Evolutionary conservation across 371 early-diverging fungal genomes (phyloP).

Genomic region (Nematocida sp.): DNA sequence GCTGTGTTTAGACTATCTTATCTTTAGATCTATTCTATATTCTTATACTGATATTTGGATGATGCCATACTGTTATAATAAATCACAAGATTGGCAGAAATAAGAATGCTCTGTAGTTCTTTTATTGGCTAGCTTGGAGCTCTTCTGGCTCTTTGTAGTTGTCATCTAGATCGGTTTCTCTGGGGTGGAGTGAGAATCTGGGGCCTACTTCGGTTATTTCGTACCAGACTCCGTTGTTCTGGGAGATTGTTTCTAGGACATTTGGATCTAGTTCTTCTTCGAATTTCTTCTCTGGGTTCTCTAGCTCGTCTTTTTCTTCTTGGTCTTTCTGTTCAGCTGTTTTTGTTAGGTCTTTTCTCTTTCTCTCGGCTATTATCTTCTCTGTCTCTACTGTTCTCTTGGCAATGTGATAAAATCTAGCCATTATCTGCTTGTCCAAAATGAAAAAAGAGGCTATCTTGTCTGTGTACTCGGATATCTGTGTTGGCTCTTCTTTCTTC

Average conservation of each 20-base stretch:
- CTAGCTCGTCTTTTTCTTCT: conserved; percentile 18
- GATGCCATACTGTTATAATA: too few species aligned
- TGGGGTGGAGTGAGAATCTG: conserved; percentile 46
- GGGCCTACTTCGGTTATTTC: conserved; percentile 40
- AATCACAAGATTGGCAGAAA: too few species aligned
- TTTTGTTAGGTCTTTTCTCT: conserved; percentile 9
- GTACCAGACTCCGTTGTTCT: conserved; percentile 37
- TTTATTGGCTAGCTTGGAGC: background rate
- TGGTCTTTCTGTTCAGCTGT: conserved; percentile 10
- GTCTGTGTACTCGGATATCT: conserved; percentile 15
- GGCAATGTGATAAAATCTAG: conserved; percentile 48
- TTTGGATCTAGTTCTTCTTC: conserved; percentile 50
- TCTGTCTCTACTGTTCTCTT: conserved; percentile 46
- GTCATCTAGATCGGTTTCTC: conserved; percentile 46
- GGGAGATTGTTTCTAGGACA: conserved; percentile 7
- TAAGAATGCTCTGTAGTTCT: background rate
- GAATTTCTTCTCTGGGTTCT: conserved; percentile 27
- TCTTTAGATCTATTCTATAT: too few species aligned
- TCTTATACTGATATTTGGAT: too few species aligned
- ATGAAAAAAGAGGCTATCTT: conserved; percentile 41
- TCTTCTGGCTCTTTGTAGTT: conserved; percentile 5
- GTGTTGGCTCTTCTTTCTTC: background rate
- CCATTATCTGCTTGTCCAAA: conserved; percentile 18
- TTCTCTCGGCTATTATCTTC: conserved; percentile 41
- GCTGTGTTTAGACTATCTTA: too few species aligned